Evolutionary conservation across 2,329 filamentous ascomycete species (phyloP), one percentile per base, ranked within the genome.

Genomic region (Elsinoe arachidis): DNA sequence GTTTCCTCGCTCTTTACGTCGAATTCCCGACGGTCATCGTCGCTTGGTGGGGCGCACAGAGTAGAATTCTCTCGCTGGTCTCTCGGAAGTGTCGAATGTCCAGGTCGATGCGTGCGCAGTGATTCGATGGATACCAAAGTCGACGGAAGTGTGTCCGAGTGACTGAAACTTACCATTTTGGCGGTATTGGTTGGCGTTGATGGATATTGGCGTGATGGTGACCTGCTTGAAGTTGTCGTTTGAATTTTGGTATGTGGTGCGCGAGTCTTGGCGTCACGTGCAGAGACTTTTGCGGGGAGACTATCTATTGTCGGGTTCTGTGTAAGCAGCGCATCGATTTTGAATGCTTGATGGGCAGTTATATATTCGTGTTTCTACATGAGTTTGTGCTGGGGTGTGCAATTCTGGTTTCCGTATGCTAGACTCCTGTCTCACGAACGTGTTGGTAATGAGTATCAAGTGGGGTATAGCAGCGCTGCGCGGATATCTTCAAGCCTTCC

Each of bases 81-180:
- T 54, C 17, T 5, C 19, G 12, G 33, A 37, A 7, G 26, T 12
- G 26, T 54, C n/a, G 38, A 39, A 23, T 14, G 41, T 39, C 11
- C 34, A 26, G 6, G 10, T 39, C 19, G 7, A 14, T n/a, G 11
- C n/a, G 9, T 15, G 19, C 34, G 15, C 49, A 53, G 35, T 53
- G 19, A 26, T 26, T 53, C 14, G 17, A 15, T 39, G 17, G 47
- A 44, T 54, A 30, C 38, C 21, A 19, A 5, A 35, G 33, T 26
- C 49, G 33, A 26, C 19, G 15, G 23, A 3, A 19, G 19, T 19
- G 34, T 14, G 9, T 21, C 34, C 11, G 7, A 35, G 34, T n/a
- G 35, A 11, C n/a, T 7, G n/a, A 10, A 26, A 39, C 60, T 61
- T 59, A 61, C 60, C 60, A 61, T 61, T 59, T 61, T 61, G 60